Base-by-base conservation (phyloP, 331 rosid genomes). In the Acacia concinna region DNA sequence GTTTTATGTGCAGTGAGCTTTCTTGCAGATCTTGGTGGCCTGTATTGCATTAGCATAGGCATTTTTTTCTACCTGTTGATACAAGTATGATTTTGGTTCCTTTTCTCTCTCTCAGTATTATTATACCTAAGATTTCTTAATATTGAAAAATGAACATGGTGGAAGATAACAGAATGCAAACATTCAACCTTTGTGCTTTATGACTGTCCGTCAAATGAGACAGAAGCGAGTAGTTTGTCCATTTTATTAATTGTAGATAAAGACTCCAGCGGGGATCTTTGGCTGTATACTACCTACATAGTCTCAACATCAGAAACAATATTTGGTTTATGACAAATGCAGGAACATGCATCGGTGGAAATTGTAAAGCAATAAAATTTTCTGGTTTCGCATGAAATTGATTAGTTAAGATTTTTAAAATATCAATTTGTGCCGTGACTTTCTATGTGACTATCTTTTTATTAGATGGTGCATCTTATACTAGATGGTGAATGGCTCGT, bases 1-100 rank as follows among this genome's bases (percentile, higher is more conserved):
- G 70, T 79, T 76, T 68, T 43, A 30, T 69, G 68, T 84, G 90
- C 88, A 96, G 98, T 96, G 90, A 85, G 98, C 85, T 96, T 96
- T 88, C 97, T 96, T 65, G 99, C 99, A 2, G 98, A 96, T 83
- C 91, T 96, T 54, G 98, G 99, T 82, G 99, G 99, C 79, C 86
- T 96, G 40, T 96, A 96, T 84, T 96, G 99, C 87, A 80, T 96
- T 83, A 91, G 97, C 69, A 77, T 96, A 71, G 97, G 92, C 77
- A 76, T 96, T 75, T 93, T 96, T 81, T 90, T 93, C 83, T 96
- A 88, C 89, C 90, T 96, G 73, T 80, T 96, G 83, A 86, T 90
- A 85, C 98, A 96, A 81, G 99, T 93, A 84, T 52, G 86, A 38
- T 73, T 65, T 73, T 74, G 37, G 35, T 78, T 63, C 67, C 51